phyloP scores from a whole-genome alignment of 2,329 filamentous ascomycete genomes.

The Eutypella sp. region DNA sequence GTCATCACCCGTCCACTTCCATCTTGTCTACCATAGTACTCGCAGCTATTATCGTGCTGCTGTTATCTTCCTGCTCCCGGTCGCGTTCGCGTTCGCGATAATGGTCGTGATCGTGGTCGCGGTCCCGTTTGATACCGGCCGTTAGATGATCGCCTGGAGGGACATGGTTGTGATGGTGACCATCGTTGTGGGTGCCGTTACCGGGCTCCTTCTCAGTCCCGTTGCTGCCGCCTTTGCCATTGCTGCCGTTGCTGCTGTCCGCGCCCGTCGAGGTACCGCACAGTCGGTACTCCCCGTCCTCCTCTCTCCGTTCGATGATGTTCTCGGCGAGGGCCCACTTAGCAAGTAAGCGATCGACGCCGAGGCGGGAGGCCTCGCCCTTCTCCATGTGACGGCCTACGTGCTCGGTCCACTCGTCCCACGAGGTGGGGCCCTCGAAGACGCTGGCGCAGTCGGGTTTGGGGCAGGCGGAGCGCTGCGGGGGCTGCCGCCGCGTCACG shows the following conservation, averaged over 20 bases:
- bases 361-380: conserved; percentile 52
- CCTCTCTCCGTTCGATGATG: conserved; percentile 56
- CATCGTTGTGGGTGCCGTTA: conserved; percentile 8
- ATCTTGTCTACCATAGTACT: conserved; percentile 30
- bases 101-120: not conserved
- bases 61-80: conserved; percentile 23
- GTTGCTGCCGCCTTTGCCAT: conserved; percentile 26
- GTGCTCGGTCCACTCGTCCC: conserved; percentile 92
- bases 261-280: too few species aligned
- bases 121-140: too few species aligned
- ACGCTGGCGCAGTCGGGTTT: conserved; percentile 64
- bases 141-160: too few species aligned
- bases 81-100: too few species aligned
- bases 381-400: conserved; percentile 86
- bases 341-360: conserved; percentile 53
- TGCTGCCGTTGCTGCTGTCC: conserved; percentile 28
- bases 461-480: conserved; percentile 65
- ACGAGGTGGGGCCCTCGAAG: conserved; percentile 69
- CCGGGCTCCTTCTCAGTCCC: conserved; percentile 21
- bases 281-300: conserved; percentile 53
- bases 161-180: conserved; percentile 5
- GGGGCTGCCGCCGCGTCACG: conserved; percentile 62
- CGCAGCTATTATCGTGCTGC: conserved; percentile 29
- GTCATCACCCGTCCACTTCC: conserved; percentile 30
- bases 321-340: conserved; percentile 59